Conservation (phyloP, 1,284 basidiomycete genomes). For the Ceratobasidium sp. region DNA sequence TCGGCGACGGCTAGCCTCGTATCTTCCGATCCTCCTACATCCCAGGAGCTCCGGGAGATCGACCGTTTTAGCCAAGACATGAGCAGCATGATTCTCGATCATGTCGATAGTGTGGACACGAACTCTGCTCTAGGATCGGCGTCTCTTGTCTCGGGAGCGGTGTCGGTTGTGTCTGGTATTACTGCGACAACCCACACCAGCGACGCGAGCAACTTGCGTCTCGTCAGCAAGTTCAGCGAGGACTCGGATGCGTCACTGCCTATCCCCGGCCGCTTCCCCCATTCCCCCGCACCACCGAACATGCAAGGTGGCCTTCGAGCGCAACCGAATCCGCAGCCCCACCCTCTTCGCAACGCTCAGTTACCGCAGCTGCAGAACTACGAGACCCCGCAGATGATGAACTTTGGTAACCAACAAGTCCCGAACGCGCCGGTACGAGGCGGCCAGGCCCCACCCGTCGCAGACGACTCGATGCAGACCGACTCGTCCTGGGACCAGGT, state of each 20-base stretch:
- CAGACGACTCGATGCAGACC: constrained; percentile 36
- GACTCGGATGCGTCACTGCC: constrained; percentile 22
- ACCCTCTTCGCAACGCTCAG: constrained; percentile 34
- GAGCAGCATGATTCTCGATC: constrained; percentile 21
- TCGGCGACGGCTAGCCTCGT: constrained; percentile 18
- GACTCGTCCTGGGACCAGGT: constrained; percentile 39
- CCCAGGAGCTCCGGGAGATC: constrained; percentile 18
- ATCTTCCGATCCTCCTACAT: constrained; percentile 29
- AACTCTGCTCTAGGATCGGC: constrained; percentile 25
- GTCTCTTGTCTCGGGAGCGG: constrained; percentile 29
- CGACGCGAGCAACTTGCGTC: constrained; percentile 31
- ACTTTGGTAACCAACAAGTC: neutral
- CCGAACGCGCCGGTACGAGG: constrained; percentile 28
- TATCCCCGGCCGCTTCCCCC: constrained; percentile 31
- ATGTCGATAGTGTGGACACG: neutral
- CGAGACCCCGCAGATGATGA: constrained; percentile 18
- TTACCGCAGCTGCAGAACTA: constrained; percentile 7
- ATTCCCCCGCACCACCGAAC: constrained; percentile 1
- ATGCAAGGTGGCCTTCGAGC: neutral
- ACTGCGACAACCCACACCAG: constrained; percentile 37
- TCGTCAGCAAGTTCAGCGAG: constrained; percentile 36
- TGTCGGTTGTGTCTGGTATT: constrained; percentile 32
- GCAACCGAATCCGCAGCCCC: neutral
- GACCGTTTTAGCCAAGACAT: constrained; percentile 35
- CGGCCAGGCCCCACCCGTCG: constrained; percentile 25